These are phyloP conservation scores for Bifiguratus adelaidae DNA, from an alignment of 192 early-diverging fungal species.

Conservation along the genomic window DNA sequence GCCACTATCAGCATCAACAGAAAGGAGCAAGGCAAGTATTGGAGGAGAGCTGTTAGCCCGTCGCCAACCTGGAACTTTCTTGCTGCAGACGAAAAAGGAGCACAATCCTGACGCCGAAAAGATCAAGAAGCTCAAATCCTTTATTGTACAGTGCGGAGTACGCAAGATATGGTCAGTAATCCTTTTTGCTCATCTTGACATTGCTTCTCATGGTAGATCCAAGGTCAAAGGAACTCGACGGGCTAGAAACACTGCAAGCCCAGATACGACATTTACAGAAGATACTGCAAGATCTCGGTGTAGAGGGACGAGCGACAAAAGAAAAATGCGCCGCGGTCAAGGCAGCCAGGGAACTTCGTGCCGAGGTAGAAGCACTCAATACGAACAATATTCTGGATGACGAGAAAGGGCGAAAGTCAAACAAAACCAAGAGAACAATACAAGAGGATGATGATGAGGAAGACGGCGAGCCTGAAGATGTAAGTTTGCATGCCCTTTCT, in stretches of 20 bases:
- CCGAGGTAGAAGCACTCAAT: slow-evolving; percentile 34
- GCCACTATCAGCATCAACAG: too few species aligned
- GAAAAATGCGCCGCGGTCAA: slow-evolving; percentile 45
- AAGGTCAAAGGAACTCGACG: neutral
- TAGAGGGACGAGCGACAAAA: slow-evolving; percentile 32
- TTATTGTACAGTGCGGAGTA: slow-evolving; percentile 13
- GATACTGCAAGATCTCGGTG: neutral
- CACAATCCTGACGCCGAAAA: slow-evolving; percentile 12
- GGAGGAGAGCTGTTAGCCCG: too few species aligned
- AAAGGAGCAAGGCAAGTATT: too few species aligned
- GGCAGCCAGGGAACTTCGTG: slow-evolving; percentile 34
- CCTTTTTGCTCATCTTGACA: neutral
- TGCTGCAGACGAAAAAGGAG: too few species aligned
- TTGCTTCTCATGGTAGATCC: neutral
- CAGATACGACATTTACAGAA: neutral
- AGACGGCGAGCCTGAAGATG: too few species aligned
- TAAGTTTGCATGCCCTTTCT: too few species aligned
- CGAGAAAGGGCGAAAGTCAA: neutral
- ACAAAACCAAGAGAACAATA: too few species aligned
- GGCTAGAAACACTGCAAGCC: neutral
- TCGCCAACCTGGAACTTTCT: too few species aligned
- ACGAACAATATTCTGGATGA: slow-evolving; percentile 15
- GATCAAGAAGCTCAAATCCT: slow-evolving; percentile 12
- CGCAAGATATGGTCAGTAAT: slow-evolving; percentile 9
- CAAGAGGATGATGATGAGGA: too few species aligned